Base-by-base conservation (phyloP, 495 filamentous ascomycete species). In the Recurvomyces mirabilis region DNA sequence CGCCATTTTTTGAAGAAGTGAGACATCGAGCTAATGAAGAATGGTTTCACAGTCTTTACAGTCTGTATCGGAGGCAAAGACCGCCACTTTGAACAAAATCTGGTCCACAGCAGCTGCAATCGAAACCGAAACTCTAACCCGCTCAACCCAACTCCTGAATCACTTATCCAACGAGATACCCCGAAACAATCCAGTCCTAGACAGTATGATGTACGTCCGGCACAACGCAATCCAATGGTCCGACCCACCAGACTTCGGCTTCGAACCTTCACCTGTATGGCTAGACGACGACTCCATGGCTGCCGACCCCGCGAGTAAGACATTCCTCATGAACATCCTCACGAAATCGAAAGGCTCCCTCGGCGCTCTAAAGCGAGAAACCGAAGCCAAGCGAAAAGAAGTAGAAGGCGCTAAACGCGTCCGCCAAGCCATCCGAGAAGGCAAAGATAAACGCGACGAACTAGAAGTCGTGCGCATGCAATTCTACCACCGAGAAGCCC, bases 201-300 rank as follows among this genome's bases (percentile, higher is more conserved):
- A 99, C 59, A 93, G 87, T 21, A 82, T 89, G 68, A 99, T 99
- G 93, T 99, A 93, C 63, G 75, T 88, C 28, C 78, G 81, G 42
- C 91, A 99, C 63, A 99, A 99, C 53, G 77, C 80, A 29, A 18
- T 18, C 2, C 65, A 72, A 46, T 87, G 80, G 65, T 77, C 83
- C 49, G 93, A 96, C 57, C 93, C 93, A 1, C 47, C 68, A 5
- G 78, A 93, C 64, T 76, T 93, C 57, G 68, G 63, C 12, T 99
- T 99, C 54, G 93, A 99, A 63, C 84, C 91, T 0, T 94, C 88
- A 60, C 87, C 88, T 5, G 79, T 99, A 38, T 99, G 93, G 93
- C 84, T 94, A 56, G 91, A 99, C 53, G 89, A 94, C 53, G 82
- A 78, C 38, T 60, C 71, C 13, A 87, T 99, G 69, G 68, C 84